Evolutionary conservation across 768 basidiomycete genomes (phyloP).

Genomic region (Phaeotremella skinneri): DNA sequence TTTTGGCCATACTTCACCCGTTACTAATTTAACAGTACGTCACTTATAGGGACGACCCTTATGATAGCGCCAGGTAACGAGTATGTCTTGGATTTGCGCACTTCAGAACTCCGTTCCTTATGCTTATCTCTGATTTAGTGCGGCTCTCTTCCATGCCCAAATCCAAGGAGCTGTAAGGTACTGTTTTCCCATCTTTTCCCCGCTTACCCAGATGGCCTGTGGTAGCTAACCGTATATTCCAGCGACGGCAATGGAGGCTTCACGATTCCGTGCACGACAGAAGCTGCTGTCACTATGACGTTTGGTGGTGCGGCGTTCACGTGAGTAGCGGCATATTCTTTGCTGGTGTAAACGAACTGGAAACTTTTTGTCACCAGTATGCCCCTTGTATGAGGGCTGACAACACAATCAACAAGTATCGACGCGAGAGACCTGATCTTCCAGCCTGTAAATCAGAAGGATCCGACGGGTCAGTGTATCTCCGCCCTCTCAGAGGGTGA

Average conservation of each 20-base stretch:
- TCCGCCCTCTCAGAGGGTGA: slow-evolving; percentile 68
- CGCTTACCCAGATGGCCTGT: background rate
- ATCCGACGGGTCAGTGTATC: slow-evolving; percentile 54
- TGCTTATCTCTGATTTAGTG: slow-evolving; percentile 3
- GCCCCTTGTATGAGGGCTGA: slow-evolving; percentile 51
- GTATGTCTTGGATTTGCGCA: slow-evolving; percentile 5
- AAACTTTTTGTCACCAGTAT: background rate
- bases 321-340: slow-evolving; percentile 61
- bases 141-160: slow-evolving; percentile 58
- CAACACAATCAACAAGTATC: slow-evolving; percentile 13
- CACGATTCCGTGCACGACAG: slow-evolving; percentile 67
- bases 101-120: background rate
- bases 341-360: slow-evolving; percentile 57
- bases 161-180: slow-evolving; percentile 56
- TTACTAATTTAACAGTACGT: too few species aligned
- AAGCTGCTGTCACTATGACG: slow-evolving; percentile 58
- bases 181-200: slow-evolving; percentile 53
- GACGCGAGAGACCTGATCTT: slow-evolving; percentile 30
- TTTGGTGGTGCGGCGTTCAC: slow-evolving; percentile 63
- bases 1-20: background rate
- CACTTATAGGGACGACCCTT: slow-evolving; percentile 40
- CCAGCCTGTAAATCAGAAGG: slow-evolving; percentile 9
- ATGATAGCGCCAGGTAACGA: slow-evolving; percentile 41
- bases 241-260: slow-evolving; percentile 57
- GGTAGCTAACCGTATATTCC: background rate